Percentiles rank a stretch among this genome's conserved stretches.
phyloP scores from a whole-genome alignment of 1,284 basidiomycete genomes.

The Neotropicomus parvogracilis region DNA sequence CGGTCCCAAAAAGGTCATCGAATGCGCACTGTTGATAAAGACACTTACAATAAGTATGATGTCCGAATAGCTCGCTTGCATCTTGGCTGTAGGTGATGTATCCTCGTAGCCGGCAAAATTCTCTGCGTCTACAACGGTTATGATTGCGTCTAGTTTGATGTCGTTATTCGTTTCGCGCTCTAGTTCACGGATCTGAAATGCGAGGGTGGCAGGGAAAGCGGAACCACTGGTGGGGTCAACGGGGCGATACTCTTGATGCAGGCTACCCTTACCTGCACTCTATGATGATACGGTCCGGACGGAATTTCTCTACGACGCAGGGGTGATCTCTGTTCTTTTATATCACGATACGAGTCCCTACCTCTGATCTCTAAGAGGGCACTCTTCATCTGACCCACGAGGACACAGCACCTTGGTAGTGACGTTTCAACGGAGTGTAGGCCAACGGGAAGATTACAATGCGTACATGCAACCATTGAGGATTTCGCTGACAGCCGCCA shows the following conservation, averaged over 20 bases:
- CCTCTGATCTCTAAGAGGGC: constrained; percentile 84
- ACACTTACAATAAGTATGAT: constrained; percentile 75
- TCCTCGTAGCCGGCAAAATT: constrained; percentile 91
- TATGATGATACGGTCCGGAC: constrained; percentile 86
- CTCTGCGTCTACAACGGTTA: constrained; percentile 86
- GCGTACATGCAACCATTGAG: constrained; percentile 87
- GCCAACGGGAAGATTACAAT: background rate
- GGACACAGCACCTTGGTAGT: constrained; percentile 72
- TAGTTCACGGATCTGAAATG: constrained; percentile 86
- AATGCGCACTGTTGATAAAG: constrained; percentile 1
- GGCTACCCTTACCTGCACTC: constrained; percentile 76
- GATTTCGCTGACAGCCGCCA: constrained; percentile 85
- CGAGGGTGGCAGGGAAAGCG: constrained; percentile 85
- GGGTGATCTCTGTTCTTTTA: background rate
- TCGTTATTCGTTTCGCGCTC: constrained; percentile 72
- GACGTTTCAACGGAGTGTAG: background rate
- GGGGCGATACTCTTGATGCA: background rate
- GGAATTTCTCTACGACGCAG: constrained; percentile 58
- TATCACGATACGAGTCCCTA: constrained; percentile 27
- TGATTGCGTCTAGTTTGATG: constrained; percentile 81
- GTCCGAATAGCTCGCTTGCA: constrained; percentile 93
- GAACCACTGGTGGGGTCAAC: constrained; percentile 57
- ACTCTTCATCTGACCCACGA: constrained; percentile 89
- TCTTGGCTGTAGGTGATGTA: constrained; percentile 80
- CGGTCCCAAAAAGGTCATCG: constrained; percentile 2